phyloP scores from a whole-genome alignment of 805 yeast species.

The Lipomyces yamanashiensis region DNA sequence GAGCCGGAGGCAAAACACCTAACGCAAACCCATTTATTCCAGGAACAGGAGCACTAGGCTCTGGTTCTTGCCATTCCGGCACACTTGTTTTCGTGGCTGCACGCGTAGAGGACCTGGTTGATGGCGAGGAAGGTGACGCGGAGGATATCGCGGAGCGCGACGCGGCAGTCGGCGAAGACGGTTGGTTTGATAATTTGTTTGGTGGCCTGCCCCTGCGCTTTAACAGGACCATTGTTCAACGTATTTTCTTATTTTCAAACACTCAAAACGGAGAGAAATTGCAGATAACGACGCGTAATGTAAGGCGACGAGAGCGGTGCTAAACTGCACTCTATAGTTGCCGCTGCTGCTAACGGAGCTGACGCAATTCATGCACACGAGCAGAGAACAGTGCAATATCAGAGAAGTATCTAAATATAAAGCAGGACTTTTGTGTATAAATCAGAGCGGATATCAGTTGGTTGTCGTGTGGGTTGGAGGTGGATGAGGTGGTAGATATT shows the following conservation, averaged over 20 bases:
- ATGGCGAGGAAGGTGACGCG: background rate
- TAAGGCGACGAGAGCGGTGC: background rate
- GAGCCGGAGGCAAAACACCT: conserved; percentile 67
- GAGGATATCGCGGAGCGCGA: conserved; percentile 6
- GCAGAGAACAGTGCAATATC: background rate
- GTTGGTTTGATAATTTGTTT: background rate
- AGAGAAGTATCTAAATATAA: no score
- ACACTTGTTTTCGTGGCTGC: background rate
- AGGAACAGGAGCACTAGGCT: conserved; percentile 57
- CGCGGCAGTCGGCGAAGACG: conserved; percentile 1
- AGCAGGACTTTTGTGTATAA: no score
- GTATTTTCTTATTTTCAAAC: background rate
- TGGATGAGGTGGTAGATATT: no score
- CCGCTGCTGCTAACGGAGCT: background rate
- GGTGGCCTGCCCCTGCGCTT: conserved; percentile 11
- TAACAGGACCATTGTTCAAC: background rate
- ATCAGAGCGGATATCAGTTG: background rate
- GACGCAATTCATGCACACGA: background rate
- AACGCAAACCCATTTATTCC: conserved; percentile 75
- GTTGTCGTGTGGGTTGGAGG: no score
- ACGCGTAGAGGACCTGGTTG: background rate
- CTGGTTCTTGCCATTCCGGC: conserved; percentile 55
- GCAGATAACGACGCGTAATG: background rate
- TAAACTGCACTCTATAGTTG: background rate
- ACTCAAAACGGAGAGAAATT: background rate